Percentiles rank a stretch among this genome's conserved stretches.
Conservation (phyloP, 345 rosid species). For the Brassica juncea region DNA sequence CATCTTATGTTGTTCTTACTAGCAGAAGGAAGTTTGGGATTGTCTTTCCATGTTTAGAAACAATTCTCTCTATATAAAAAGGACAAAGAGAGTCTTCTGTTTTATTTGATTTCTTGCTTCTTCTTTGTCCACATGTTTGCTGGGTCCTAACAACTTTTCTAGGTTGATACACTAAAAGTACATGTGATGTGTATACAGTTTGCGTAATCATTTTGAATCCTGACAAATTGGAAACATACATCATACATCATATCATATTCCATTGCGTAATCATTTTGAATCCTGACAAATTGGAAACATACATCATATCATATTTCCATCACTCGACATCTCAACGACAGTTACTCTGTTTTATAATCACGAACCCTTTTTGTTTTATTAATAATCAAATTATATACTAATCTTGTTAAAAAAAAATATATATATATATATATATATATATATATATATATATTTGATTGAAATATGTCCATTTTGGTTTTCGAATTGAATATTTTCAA, state of each 20-base stretch:
- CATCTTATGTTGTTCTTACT: too few species aligned
- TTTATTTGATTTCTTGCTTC: background rate
- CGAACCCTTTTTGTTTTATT: background rate
- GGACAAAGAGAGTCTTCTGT: background rate
- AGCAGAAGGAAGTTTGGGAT: too few species aligned
- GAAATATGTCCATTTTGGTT: too few species aligned
- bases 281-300: conserved; percentile 4
- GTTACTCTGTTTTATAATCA: conserved; percentile 9
- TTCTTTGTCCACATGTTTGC: background rate
- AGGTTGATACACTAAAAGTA: background rate
- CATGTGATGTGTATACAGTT: conserved; percentile 5
- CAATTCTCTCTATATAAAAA: background rate
- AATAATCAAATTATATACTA: too few species aligned
- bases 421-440: too few species aligned
- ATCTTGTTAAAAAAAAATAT: too few species aligned
- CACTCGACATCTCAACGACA: conserved; percentile 2
- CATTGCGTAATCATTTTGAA: conserved; percentile 20
- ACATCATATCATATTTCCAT: background rate
- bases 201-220: conserved; percentile 21
- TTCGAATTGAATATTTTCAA: background rate
- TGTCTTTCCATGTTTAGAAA: background rate
- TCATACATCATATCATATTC: background rate
- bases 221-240: conserved; percentile 10
- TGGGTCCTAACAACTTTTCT: too few species aligned
- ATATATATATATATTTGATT: too few species aligned